Evolutionary conservation across 2,329 filamentous ascomycete species (phyloP).

Genomic region (Colletotrichum lupini): DNA sequence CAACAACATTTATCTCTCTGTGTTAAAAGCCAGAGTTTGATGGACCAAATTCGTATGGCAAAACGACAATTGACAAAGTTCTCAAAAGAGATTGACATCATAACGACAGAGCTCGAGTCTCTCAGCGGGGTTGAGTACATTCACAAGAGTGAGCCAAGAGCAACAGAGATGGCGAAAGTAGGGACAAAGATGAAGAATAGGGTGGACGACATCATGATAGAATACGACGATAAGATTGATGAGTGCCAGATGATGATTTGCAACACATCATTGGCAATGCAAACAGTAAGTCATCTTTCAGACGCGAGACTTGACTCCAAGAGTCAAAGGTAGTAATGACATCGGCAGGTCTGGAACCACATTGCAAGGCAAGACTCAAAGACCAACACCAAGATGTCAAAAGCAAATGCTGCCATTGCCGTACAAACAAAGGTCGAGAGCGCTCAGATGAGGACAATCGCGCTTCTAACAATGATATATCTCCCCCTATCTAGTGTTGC

Average conservation of each 20-base stretch:
- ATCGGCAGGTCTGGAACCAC: constrained; percentile 41
- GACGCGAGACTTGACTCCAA: not conserved
- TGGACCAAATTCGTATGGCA: constrained; percentile 4
- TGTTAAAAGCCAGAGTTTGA: not conserved
- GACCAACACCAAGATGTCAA: constrained; percentile 40
- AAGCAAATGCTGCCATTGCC: constrained; percentile 39
- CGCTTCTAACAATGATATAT: constrained; percentile 44
- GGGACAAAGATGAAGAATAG: constrained; percentile 8
- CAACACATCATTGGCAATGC: constrained; percentile 41
- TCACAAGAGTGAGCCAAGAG: not conserved
- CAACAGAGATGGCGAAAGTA: not conserved
- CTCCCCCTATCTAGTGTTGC: constrained; percentile 42
- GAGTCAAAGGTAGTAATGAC: not conserved
- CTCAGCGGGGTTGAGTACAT: too few species aligned
- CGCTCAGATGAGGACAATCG: constrained; percentile 44
- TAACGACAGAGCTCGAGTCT: not conserved
- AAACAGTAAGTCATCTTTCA: constrained; percentile 37
- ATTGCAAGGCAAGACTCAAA: constrained; percentile 41
- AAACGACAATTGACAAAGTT: constrained; percentile 9
- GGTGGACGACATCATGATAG: constrained; percentile 39
- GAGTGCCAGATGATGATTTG: constrained; percentile 42
- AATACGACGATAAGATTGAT: constrained; percentile 43
- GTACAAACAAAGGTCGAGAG: constrained; percentile 40
- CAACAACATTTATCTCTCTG: constrained; percentile 3
- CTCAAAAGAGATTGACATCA: not conserved